Evolutionary conservation across 225 moss, liverwort and hornwort species (phyloP).

Genomic region (Asterella californica): DNA sequence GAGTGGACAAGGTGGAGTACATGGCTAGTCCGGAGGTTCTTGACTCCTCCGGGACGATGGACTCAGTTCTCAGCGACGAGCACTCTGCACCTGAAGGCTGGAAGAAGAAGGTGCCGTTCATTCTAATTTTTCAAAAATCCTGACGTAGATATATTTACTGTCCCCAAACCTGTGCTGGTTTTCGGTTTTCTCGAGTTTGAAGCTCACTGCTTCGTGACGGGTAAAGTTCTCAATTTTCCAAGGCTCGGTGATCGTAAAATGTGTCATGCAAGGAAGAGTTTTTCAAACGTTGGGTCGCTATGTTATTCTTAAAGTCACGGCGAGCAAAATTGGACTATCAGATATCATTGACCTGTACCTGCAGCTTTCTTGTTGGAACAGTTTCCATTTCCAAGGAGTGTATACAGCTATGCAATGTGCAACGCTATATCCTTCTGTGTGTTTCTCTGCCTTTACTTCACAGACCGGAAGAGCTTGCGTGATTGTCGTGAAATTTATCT

Average conservation of each 20-base stretch:
- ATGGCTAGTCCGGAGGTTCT: slow-evolving; percentile 61
- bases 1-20: slow-evolving; percentile 35
- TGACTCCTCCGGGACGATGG: slow-evolving; percentile 26
- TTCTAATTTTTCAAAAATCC: neutral
- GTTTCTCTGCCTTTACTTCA: neutral
- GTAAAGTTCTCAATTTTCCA: neutral
- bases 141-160: neutral
- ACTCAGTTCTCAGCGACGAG: slow-evolving; percentile 24
- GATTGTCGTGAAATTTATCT: neutral
- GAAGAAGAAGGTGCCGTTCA: slow-evolving; percentile 50
- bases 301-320: neutral
- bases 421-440: neutral
- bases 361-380: no score
- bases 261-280: neutral
- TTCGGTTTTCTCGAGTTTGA: neutral
- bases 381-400: neutral
- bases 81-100: slow-evolving; percentile 47
- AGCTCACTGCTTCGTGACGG: neutral
- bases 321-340: neutral
- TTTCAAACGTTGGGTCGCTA: neutral
- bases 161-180: neutral
- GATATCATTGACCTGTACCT: no score
- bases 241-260: neutral
- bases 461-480: neutral
- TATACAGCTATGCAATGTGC: neutral